Conservation (phyloP, 768 basidiomycete genomes). For the Rubroboletus satanas region DNA sequence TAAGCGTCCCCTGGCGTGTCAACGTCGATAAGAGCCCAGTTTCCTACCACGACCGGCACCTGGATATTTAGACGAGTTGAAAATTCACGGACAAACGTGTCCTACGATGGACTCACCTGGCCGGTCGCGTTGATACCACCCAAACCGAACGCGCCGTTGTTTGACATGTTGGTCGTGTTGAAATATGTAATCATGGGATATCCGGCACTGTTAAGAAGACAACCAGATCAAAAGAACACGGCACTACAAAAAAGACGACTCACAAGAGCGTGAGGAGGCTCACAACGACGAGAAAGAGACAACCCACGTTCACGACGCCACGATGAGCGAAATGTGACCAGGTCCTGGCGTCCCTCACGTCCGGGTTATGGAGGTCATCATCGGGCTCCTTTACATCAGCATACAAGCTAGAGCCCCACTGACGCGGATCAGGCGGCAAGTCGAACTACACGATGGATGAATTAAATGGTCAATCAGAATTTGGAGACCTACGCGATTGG, state of each 20-base stretch:
- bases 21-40: constrained; percentile 54
- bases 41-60: constrained; percentile 58
- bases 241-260: constrained; percentile 21
- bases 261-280: constrained; percentile 58
- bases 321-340: constrained; percentile 49
- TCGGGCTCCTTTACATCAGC: constrained; percentile 58
- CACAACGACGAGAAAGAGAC: constrained; percentile 51
- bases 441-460: constrained; percentile 46
- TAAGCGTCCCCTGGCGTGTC: constrained; percentile 58
- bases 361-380: constrained; percentile 71
- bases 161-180: constrained; percentile 25
- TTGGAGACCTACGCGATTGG: constrained; percentile 38
- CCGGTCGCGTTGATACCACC: constrained; percentile 75
- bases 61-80: constrained; percentile 2
- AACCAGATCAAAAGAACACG: background rate
- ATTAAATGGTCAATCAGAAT: background rate
- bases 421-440: constrained; percentile 59
- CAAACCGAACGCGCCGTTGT: constrained; percentile 49
- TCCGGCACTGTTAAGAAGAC: constrained; percentile 34
- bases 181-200: constrained; percentile 43
- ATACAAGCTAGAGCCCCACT: constrained; percentile 61
- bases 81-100: background rate
- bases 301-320: constrained; percentile 71
- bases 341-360: constrained; percentile 32
- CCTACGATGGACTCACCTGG: constrained; percentile 42